These are phyloP conservation scores for Ciborinia camelliae DNA, from an alignment of 2,329 filamentous ascomycete species.

Conservation along the genomic window DNA sequence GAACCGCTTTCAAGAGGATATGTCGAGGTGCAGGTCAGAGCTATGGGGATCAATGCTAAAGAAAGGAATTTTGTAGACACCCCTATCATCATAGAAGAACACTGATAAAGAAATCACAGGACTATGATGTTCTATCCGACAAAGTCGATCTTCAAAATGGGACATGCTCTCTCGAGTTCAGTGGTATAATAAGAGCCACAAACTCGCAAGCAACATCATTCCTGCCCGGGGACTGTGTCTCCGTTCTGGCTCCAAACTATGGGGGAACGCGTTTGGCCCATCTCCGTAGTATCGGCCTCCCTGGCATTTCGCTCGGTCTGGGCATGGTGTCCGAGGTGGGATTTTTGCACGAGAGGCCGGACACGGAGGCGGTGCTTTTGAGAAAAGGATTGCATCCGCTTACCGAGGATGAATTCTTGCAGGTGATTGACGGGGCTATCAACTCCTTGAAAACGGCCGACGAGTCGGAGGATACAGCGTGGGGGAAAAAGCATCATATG, in stretches of 20 bases:
- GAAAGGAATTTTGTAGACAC: not conserved
- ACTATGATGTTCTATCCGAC: conserved; percentile 33
- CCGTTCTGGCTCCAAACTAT: conserved; percentile 21
- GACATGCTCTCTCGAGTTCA: conserved; percentile 34
- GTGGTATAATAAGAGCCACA: conserved; percentile 31
- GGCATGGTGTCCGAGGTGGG: conserved; percentile 41
- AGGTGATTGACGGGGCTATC: conserved; percentile 17
- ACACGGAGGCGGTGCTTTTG: conserved; percentile 39
- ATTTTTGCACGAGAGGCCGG: conserved; percentile 39
- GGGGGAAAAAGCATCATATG: not conserved
- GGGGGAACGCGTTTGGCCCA: conserved; percentile 36
- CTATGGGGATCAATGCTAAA: not conserved
- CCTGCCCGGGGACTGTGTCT: conserved; percentile 28
- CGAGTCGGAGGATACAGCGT: not conserved
- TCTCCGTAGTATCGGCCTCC: conserved; percentile 29
- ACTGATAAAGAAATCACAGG: conserved; percentile 11
- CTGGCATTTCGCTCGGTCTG: conserved; percentile 31
- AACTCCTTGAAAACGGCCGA: not conserved
- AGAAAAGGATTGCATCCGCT: conserved; percentile 40
- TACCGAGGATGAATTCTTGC: conserved; percentile 26
- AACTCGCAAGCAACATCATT: conserved; percentile 21
- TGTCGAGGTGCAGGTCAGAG: not conserved
- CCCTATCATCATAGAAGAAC: not conserved
- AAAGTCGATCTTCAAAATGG: conserved; percentile 29
- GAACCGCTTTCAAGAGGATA: not conserved